phyloP scores from a whole-genome alignment of 257 asterid genomes.

The Lithospermum erythrorhizon region DNA sequence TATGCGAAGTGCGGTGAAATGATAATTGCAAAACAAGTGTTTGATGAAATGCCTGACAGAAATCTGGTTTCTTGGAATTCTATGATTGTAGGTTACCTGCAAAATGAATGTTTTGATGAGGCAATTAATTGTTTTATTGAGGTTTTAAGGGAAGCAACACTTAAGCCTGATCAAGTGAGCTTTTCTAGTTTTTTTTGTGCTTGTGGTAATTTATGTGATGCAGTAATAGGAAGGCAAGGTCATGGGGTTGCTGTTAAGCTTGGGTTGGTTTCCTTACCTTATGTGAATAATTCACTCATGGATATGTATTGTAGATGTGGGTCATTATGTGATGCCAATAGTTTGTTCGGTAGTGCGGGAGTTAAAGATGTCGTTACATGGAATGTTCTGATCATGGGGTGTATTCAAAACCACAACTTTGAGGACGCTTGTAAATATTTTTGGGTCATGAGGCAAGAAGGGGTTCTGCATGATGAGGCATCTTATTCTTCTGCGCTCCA shows the following conservation, averaged over 20 bases:
- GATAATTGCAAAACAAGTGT: conserved; percentile 22
- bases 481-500: conserved; percentile 33
- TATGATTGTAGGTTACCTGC: conserved; percentile 32
- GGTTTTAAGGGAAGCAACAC: conserved; percentile 16
- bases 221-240: conserved; percentile 27
- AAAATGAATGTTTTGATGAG: conserved; percentile 16
- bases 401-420: conserved; percentile 22
- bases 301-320: conserved; percentile 40
- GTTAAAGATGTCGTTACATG: conserved; percentile 35
- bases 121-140: conserved; percentile 21
- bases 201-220: conserved; percentile 23
- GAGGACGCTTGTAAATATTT: conserved; percentile 40
- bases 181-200: conserved; percentile 38
- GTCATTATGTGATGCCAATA: conserved; percentile 24
- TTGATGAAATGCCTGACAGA: conserved; percentile 44
- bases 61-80: conserved; percentile 42
- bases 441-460: conserved; percentile 34
- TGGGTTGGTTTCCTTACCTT: conserved; percentile 30
- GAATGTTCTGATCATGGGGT: conserved; percentile 33
- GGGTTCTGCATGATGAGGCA: conserved; percentile 30
- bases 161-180: conserved; percentile 36
- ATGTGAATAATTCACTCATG: conserved; percentile 35
- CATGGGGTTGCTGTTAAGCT: conserved; percentile 29
- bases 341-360: conserved; percentile 23
- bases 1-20: conserved; percentile 28